These are phyloP conservation scores for Digitaria exilis DNA, from an alignment of 202 grass and related monocot species.

Conservation along the genomic window DNA sequence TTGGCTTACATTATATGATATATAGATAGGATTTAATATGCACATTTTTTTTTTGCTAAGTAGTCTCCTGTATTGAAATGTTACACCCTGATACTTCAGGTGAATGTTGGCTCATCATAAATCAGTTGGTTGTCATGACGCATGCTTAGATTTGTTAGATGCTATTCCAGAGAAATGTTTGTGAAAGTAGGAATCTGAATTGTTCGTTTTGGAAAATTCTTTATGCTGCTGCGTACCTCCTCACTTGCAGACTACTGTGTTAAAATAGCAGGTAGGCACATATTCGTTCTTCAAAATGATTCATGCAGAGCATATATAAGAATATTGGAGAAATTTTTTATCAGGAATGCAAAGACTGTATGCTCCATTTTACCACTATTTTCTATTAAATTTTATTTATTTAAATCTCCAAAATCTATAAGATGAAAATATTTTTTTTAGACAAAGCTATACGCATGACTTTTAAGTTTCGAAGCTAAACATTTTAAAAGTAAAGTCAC, in stretches of 20 bases:
- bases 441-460: too few species aligned
- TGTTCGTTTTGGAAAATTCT: conserved; percentile 2
- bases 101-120: neutral
- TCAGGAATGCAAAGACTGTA: too few species aligned
- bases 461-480: too few species aligned
- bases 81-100: neutral
- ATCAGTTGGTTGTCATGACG: neutral
- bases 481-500: too few species aligned
- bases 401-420: too few species aligned
- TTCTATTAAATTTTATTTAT: too few species aligned
- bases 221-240: neutral
- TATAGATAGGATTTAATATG: neutral
- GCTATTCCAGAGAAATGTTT: neutral
- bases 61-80: neutral
- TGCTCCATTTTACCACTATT: too few species aligned
- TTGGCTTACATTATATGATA: neutral
- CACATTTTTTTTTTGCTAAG: neutral
- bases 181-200: neutral
- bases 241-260: neutral
- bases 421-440: too few species aligned
- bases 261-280: neutral
- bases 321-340: neutral
- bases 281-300: neutral
- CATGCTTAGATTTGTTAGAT: neutral
- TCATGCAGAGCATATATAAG: too few species aligned